Conservation (phyloP, 345 rosid genomes). For the Citrus glauca region DNA sequence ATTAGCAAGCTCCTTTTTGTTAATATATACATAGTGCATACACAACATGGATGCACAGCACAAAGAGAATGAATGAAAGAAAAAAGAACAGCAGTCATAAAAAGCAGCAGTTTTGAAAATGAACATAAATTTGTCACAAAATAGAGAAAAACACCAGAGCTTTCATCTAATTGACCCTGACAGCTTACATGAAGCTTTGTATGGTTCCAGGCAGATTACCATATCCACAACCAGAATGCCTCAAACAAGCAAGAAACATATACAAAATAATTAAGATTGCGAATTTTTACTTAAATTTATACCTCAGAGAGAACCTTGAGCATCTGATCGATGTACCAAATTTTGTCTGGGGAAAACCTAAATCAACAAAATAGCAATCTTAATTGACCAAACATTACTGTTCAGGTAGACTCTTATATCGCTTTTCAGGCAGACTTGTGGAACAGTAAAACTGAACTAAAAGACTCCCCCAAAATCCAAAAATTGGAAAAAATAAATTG, state of each 20-base stretch:
- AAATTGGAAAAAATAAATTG: background rate
- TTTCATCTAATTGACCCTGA: background rate
- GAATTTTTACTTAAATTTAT: slow-evolving; percentile 19
- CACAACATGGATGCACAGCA: background rate
- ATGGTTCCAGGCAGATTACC: background rate
- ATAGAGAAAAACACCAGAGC: background rate
- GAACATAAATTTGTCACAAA: background rate
- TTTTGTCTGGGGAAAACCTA: slow-evolving; percentile 96
- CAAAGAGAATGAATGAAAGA: background rate
- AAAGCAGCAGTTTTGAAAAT: background rate
- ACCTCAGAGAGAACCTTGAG: slow-evolving; percentile 98
- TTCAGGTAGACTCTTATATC: background rate
- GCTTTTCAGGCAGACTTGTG: background rate
- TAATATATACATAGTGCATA: background rate
- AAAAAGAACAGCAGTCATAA: background rate
- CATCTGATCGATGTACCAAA: slow-evolving; percentile 99
- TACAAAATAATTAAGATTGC: background rate
- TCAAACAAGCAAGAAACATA: slow-evolving; percentile 6
- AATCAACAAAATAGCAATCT: slow-evolving; percentile 25
- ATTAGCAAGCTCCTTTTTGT: background rate
- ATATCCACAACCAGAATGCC: slow-evolving; percentile 7
- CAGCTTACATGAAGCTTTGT: background rate
- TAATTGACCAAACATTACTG: slow-evolving; percentile 11
- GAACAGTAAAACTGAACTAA: slow-evolving; percentile 1
- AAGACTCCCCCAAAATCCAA: slow-evolving; percentile 1